Percentiles rank a stretch among this genome's conserved stretches.
These are phyloP conservation scores for Yamadazyma kanchanaburiensis DNA, from an alignment of 1,139 yeast species.

Conservation along the genomic window DNA sequence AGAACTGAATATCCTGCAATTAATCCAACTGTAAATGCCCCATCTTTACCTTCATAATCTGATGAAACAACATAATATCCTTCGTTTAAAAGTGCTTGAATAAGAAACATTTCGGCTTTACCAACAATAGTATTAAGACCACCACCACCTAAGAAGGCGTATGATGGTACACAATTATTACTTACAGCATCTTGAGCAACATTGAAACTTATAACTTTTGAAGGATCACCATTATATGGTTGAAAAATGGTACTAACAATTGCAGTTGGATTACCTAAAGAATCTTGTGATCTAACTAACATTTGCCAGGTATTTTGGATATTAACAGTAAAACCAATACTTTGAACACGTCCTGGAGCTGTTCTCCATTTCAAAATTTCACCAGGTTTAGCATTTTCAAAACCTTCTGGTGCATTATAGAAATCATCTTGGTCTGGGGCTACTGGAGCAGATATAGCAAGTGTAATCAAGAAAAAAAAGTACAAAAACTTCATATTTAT, in stretches of 20 bases:
- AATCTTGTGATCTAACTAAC: constrained; percentile 29
- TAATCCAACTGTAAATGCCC: constrained; percentile 29
- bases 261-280: constrained; percentile 26
- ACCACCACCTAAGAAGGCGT: constrained; percentile 22
- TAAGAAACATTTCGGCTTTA: constrained; percentile 23
- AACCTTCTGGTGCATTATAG: constrained; percentile 20
- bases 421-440: constrained; percentile 18
- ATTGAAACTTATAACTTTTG: constrained; percentile 28
- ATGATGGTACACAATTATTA: constrained; percentile 31
- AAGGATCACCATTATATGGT: constrained; percentile 27
- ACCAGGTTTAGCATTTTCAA: constrained; percentile 17
- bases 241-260: constrained; percentile 30
- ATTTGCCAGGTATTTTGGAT: constrained; percentile 29
- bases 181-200: constrained; percentile 30
- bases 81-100: constrained; percentile 22
- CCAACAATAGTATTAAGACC: constrained; percentile 16
- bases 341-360: constrained; percentile 18
- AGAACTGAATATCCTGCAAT: constrained; percentile 30
- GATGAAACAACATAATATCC: constrained; percentile 31
- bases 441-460: constrained; percentile 4
- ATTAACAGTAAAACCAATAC: constrained; percentile 16
- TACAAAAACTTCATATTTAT: too few relatives aligned
- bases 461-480: constrained; percentile 4
- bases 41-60: constrained; percentile 31
- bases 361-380: constrained; percentile 19